Conservation (phyloP, 768 basidiomycete species). For the Boletus bicolor region DNA sequence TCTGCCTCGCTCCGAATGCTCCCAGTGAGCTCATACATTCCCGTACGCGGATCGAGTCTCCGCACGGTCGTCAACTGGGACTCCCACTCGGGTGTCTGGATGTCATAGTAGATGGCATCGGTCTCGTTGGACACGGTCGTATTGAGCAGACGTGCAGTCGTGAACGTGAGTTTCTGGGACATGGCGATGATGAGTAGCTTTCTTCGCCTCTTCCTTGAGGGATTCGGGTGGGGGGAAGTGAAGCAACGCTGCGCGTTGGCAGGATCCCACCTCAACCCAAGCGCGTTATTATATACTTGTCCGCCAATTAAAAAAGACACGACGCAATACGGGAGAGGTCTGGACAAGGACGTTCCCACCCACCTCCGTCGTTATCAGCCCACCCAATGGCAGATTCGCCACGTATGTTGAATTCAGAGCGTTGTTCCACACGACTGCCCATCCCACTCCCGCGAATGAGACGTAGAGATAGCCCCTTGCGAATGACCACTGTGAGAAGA, state of each 20-base stretch:
- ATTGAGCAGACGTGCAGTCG: slow-evolving; percentile 37
- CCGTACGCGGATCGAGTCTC: slow-evolving; percentile 30
- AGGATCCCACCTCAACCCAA: background rate
- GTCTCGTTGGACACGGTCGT: slow-evolving; percentile 36
- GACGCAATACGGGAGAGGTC: background rate
- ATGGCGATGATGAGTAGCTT: slow-evolving; percentile 2
- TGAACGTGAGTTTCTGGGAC: slow-evolving; percentile 35
- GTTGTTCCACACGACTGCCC: background rate
- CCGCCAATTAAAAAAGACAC: background rate
- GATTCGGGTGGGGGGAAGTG: background rate
- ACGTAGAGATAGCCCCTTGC: background rate
- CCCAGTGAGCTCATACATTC: slow-evolving; percentile 31
- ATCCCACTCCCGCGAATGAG: background rate
- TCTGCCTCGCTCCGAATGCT: slow-evolving; percentile 31
- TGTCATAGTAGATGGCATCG: slow-evolving; percentile 40
- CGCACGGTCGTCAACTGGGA: slow-evolving; percentile 33
- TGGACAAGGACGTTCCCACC: background rate
- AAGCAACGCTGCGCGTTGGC: background rate
- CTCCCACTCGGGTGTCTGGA: slow-evolving; percentile 39
- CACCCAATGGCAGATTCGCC: background rate
- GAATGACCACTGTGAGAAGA: background rate
- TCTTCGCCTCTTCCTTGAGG: background rate
- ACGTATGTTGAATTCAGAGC: no score
- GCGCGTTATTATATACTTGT: background rate
- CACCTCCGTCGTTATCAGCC: background rate